These are phyloP conservation scores for Colletotrichum tanaceti DNA, from an alignment of 2,329 filamentous ascomycete species.

Conservation along the genomic window DNA sequence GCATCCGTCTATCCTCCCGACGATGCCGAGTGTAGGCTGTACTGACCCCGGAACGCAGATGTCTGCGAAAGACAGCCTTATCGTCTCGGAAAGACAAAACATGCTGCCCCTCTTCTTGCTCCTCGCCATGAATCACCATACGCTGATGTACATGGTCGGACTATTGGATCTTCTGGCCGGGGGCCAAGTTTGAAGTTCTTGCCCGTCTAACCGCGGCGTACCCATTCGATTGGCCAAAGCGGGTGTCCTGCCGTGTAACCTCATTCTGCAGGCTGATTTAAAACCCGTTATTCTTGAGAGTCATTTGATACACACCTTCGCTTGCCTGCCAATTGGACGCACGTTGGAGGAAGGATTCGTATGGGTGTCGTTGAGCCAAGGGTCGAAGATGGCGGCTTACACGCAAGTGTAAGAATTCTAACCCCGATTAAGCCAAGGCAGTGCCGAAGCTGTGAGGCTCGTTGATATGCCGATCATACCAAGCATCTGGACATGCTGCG, in stretches of 20 bases:
- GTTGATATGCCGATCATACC: conserved; percentile 21
- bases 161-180: conserved; percentile 14
- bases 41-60: not conserved
- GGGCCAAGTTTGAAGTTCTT: not conserved
- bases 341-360: not conserved
- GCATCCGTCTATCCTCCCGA: not conserved
- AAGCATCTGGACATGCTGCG: conserved; percentile 17
- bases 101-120: not conserved
- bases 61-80: conserved; percentile 5
- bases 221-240: conserved; percentile 4
- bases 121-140: not conserved
- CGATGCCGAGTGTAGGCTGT: not conserved
- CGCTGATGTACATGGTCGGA: not conserved
- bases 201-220: conserved; percentile 4
- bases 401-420: conserved; percentile 15
- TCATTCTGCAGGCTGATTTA: conserved; percentile 4
- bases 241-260: conserved; percentile 9
- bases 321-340: conserved; percentile 10
- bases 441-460: conserved; percentile 14
- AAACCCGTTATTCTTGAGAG: conserved; percentile 9
- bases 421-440: conserved; percentile 17
- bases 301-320: conserved; percentile 14
- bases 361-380: not conserved
- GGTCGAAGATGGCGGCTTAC: conserved; percentile 9
- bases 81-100: not conserved